Percentiles rank a stretch among this genome's conserved stretches.
These are phyloP conservation scores for Hyaloscypha variabilis DNA, from an alignment of 495 filamentous ascomycete species.

Conservation along the genomic window DNA sequence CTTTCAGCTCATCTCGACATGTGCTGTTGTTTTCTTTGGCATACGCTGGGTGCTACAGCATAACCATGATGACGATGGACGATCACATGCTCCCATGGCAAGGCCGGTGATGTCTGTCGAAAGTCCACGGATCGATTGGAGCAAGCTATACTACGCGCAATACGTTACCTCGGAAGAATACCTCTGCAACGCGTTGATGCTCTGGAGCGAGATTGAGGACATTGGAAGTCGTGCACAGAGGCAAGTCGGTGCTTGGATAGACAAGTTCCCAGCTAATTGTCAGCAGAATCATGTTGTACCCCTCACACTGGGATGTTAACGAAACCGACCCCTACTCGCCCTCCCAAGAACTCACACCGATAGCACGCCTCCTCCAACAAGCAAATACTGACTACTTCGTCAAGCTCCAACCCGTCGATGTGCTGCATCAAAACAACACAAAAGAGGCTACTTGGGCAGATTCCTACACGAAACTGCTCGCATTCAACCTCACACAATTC, in stretches of 20 bases:
- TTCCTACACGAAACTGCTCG: slow-evolving; percentile 58
- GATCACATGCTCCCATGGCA: background rate
- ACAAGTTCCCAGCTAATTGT: background rate
- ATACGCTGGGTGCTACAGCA: slow-evolving; percentile 23
- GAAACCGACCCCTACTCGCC: slow-evolving; percentile 20
- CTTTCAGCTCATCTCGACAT: slow-evolving; percentile 13
- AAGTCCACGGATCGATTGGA: slow-evolving; percentile 42
- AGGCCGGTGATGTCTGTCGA: slow-evolving; percentile 16
- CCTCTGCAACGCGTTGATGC: slow-evolving; percentile 67
- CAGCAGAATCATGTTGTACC: slow-evolving; percentile 52
- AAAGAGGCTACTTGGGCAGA: slow-evolving; percentile 49
- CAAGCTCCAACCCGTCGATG: slow-evolving; percentile 50
- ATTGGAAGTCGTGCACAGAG: slow-evolving; percentile 58
- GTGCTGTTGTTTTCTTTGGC: slow-evolving; percentile 11
- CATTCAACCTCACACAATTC: slow-evolving; percentile 60
- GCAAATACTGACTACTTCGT: slow-evolving; percentile 57
- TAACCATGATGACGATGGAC: slow-evolving; percentile 18
- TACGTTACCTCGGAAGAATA: slow-evolving; percentile 62
- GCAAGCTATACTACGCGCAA: slow-evolving; percentile 58
- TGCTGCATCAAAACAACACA: slow-evolving; percentile 43
- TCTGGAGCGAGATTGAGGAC: slow-evolving; percentile 57
- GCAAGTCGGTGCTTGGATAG: slow-evolving; percentile 24
- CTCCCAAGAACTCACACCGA: slow-evolving; percentile 15
- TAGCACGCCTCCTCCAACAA: slow-evolving; percentile 52
- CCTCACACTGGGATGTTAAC: slow-evolving; percentile 48